These are phyloP conservation scores for Suillus hirtellus DNA, from an alignment of 768 basidiomycete species.

Conservation along the genomic window DNA sequence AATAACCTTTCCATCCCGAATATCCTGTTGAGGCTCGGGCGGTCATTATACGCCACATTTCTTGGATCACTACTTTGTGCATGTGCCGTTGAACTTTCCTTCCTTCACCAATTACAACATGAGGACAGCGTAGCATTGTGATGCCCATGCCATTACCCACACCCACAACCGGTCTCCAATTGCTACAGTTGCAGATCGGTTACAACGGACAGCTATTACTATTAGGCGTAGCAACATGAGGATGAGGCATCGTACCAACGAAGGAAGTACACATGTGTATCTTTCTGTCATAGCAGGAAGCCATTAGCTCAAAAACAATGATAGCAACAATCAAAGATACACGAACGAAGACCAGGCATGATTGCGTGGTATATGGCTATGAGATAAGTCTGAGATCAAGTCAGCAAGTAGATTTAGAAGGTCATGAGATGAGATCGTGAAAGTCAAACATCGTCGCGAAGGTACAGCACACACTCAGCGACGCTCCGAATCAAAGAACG, in stretches of 20 bases:
- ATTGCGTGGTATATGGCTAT: slow-evolving; percentile 4
- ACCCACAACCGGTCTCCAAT: not conserved
- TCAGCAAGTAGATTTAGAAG: slow-evolving; percentile 2
- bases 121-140: not conserved
- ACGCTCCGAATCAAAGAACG: slow-evolving; percentile 68
- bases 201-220: not conserved
- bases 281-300: too few species aligned
- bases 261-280: not conserved
- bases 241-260: not conserved
- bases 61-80: not conserved
- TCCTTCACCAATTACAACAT: not conserved
- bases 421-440: slow-evolving; percentile 1
- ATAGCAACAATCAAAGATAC: slow-evolving; percentile 11
- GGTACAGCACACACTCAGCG: slow-evolving; percentile 1
- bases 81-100: not conserved
- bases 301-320: slow-evolving; percentile 1
- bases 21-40: not conserved
- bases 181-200: not conserved
- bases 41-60: not conserved
- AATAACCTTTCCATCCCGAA: not conserved
- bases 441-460: slow-evolving; percentile 1
- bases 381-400: slow-evolving; percentile 9
- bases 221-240: not conserved
- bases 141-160: not conserved
- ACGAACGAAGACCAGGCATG: slow-evolving; percentile 4